Evolutionary conservation across 1,284 basidiomycete species (phyloP).

Genomic region (Tylopilus orsonianus): DNA sequence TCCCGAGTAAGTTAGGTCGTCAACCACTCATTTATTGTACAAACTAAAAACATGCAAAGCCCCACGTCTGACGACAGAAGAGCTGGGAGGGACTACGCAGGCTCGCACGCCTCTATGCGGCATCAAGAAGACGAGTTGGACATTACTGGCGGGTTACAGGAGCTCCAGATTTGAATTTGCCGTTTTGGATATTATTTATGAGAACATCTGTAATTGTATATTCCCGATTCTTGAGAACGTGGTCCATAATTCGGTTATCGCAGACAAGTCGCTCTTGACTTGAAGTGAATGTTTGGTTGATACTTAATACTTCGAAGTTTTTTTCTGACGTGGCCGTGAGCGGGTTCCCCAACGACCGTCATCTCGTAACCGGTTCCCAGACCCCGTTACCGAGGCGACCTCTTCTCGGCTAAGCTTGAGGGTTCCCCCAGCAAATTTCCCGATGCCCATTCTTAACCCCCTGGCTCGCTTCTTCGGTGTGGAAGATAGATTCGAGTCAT

Average conservation of each 20-base stretch:
- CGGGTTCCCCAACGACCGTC: conserved; percentile 19
- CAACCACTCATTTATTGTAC: neutral
- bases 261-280: neutral
- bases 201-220: conserved; percentile 4
- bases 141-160: conserved; percentile 22
- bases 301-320: neutral
- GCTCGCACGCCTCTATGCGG: conserved; percentile 15
- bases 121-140: conserved; percentile 25
- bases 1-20: conserved; percentile 18
- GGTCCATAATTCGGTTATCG: neutral
- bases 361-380: conserved; percentile 7
- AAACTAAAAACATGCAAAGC: conserved; percentile 23
- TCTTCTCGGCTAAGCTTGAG: conserved; percentile 64
- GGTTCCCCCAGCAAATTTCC: conserved; percentile 66
- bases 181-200: conserved; percentile 14
- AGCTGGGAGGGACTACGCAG: conserved; percentile 26
- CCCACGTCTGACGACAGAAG: conserved; percentile 27
- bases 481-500: conserved; percentile 40
- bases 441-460: conserved; percentile 76
- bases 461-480: conserved; percentile 49
- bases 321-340: conserved; percentile 15
- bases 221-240: conserved; percentile 2
- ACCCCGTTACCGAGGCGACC: conserved; percentile 45
- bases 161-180: conserved; percentile 24
- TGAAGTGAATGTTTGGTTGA: neutral